Evolutionary conservation across 23 red algal genomes (phyloP), one percentile per base, ranked within the genome.

Genomic region (Chondrus crispus): DNA sequence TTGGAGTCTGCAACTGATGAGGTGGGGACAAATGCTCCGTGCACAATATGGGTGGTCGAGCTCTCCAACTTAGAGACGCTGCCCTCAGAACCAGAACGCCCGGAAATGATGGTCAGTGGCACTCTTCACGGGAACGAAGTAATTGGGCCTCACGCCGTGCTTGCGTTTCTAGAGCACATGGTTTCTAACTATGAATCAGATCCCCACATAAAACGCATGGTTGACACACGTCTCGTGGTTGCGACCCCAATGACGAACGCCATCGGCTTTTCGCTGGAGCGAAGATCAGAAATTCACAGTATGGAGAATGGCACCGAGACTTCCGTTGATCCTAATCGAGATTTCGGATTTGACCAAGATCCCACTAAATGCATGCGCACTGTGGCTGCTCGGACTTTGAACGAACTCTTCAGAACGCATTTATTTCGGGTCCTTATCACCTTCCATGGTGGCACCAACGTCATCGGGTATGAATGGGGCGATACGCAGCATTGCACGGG

Each of bases 391-490:
- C 92, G 93, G 28, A 74, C 94, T 2, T 58, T 98, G 3, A 93
- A 98, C 66, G 93, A 95, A 53, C 90, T 98, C 26, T 95, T 96
- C 39, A 91, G 89, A 0, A 69, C 71, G 33, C 89, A 94, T 68
- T 45, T 96, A 45, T 98, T 93, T 82, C 94, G 89, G 19, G 35
- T 96, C 37, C 62, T 96, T 37, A 41, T 98, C 7, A 98, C 97
- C 1, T 98, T 96, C 40, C 97, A 98, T 88, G 97, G 97, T 46
- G 97, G 97, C 16, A 96, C 94, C 2, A 98, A 95, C 35, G 97
- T 96, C 35, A 77, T 98, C 91, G 93, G 93, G 30, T 98, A 98
- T 78, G 97, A 98, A 74, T 98, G 97, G 97, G 97, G 97, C 45
- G 97, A 98, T 87, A 62, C 40, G 46, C 68, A 35, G 11, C 97